These are phyloP conservation scores for Achlya hypogyna DNA, from an alignment of 352 stramenopile species.

Conservation along the genomic window DNA sequence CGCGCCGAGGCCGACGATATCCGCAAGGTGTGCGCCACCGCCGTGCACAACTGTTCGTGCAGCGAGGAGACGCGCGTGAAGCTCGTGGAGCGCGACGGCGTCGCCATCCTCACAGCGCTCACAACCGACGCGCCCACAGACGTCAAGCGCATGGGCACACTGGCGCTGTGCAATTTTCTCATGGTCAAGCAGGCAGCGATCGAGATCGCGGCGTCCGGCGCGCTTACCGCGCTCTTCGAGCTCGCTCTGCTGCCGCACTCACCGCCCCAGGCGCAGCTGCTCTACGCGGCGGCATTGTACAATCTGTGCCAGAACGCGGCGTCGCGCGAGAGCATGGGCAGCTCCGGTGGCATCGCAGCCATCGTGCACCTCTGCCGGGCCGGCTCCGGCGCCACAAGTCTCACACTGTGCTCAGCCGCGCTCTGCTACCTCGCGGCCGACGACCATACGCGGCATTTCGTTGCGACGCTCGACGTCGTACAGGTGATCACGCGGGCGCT, in stretches of 20 bases:
- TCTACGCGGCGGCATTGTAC: slow-evolving; percentile 61
- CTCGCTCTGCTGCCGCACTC: slow-evolving; percentile 42
- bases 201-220: slow-evolving; percentile 56
- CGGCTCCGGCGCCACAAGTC: slow-evolving; percentile 21
- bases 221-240: slow-evolving; percentile 51
- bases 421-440: slow-evolving; percentile 54
- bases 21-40: slow-evolving; percentile 36
- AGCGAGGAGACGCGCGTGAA: slow-evolving; percentile 55
- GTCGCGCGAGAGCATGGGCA: slow-evolving; percentile 39
- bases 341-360: slow-evolving; percentile 44
- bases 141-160: slow-evolving; percentile 64
- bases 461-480: slow-evolving; percentile 46
- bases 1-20: slow-evolving; percentile 26
- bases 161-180: slow-evolving; percentile 68
- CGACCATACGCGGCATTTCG: slow-evolving; percentile 25
- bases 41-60: slow-evolving; percentile 64
- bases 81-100: slow-evolving; percentile 56
- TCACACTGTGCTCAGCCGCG: slow-evolving; percentile 46
- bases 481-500: slow-evolving; percentile 46
- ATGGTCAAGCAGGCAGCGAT: slow-evolving; percentile 60
- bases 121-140: slow-evolving; percentile 32
- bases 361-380: slow-evolving; percentile 40
- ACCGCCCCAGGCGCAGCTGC: slow-evolving; percentile 36
- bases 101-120: slow-evolving; percentile 42
- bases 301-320: slow-evolving; percentile 47